Evolutionary conservation across 179 eudicot species (phyloP), one percentile per base, ranked within the genome.

Genomic region (Amaranthus tricolor): DNA sequence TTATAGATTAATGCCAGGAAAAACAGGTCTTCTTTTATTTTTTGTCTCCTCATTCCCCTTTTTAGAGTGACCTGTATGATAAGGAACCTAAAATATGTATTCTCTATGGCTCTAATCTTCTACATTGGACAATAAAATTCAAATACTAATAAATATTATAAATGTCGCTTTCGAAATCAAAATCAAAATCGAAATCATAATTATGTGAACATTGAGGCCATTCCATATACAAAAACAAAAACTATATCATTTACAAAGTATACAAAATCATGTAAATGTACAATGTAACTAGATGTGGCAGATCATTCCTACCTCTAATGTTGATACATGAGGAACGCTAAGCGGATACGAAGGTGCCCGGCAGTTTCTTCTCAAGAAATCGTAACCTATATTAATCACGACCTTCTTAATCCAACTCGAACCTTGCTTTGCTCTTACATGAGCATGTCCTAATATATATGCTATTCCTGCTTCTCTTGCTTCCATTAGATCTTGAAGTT

Each of bases 271-370:
- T 70, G 66, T 63, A 17, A 45, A 63, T 70, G n/a, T 9, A 48
- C 43, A 65, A 9, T 20, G 12, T 20, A 16, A 48, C 83, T 79
- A 94, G 67, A 94, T 88, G 83, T 85, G 88, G 74, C 85, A 90
- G 60, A 89, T 88, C 99, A 95, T 95, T 47, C 97, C 97, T 68
- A 95, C 99, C 85, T 95, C 99, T 66, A 95, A 77, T 9, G 97
- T 89, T 21, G 99, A 93, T 64, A 98, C 96, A 85, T 90, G 97
- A 69, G 98, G 99, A 68, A 89, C 85, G 59, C 86, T 89, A 9
- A 89, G 77, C 13, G 95, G 93, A 78, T 81, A 82, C 0, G 85
- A 77, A 5, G 96, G 87, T 9, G 88, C 81, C 75, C 99, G 83
- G 71, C 86, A 84, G 59, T 95, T 95, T 77, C 97, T 88, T 74